A percentile compares a stretch with the other conserved stretches of the same genome.
phyloP scores from a whole-genome alignment of 805 yeast species.

The Ogataea methylovora region DNA sequence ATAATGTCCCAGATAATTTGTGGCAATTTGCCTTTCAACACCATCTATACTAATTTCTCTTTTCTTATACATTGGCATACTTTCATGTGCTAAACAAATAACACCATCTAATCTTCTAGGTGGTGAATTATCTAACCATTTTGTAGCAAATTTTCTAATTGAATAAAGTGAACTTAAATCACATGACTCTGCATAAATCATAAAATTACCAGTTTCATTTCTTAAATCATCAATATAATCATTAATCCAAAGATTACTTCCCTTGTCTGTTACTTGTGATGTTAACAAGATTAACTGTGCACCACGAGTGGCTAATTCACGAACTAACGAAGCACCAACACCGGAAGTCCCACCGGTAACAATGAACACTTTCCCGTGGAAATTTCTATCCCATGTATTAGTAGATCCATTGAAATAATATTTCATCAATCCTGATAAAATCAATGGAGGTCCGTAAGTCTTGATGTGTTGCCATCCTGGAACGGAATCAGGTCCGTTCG shows the following conservation, averaged over 20 bases:
- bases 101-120: conserved; percentile 90
- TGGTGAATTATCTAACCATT: conserved; percentile 86
- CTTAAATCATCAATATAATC: conserved; percentile 79
- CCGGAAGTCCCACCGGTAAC: conserved; percentile 96
- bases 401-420: conserved; percentile 70
- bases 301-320: conserved; percentile 70
- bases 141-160: conserved; percentile 84
- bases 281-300: conserved; percentile 80
- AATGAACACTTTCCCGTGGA: conserved; percentile 82
- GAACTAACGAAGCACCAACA: conserved; percentile 68
- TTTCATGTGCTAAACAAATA: conserved; percentile 80
- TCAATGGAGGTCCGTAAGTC: conserved; percentile 47
- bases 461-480: conserved; percentile 68
- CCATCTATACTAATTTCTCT: conserved; percentile 74
- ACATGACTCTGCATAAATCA: conserved; percentile 88
- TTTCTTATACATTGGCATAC: conserved; percentile 59
- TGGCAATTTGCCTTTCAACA: conserved; percentile 75
- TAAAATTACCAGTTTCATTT: conserved; percentile 54
- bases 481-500: conserved; percentile 66
- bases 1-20: conserved; percentile 74
- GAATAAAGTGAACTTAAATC: conserved; percentile 69
- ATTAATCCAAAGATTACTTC: conserved; percentile 47
- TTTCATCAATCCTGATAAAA: conserved; percentile 44
- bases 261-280: conserved; percentile 42
- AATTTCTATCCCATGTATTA: conserved; percentile 88